Base-by-base conservation (phyloP, 192 early-diverging fungal species). In the Haplosporangium gracile region DNA sequence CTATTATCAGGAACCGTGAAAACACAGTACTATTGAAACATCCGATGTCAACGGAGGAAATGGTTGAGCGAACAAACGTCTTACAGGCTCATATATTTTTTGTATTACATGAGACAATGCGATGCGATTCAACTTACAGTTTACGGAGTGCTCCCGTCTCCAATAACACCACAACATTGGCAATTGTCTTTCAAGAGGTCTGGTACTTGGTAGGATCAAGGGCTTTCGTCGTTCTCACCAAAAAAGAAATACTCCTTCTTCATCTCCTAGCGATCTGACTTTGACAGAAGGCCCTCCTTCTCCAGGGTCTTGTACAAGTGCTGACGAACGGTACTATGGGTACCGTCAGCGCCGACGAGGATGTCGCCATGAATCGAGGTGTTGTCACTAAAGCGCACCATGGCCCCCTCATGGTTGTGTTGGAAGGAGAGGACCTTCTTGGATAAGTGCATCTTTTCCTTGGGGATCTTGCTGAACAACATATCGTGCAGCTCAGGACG, bases 291-390 rank as follows among this genome's bases (percentile, higher is more conserved):
- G n/a, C 51, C 51, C 3, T 65, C 24, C n/a, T 39, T 36, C 24
- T n/a, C 51, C 2, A 49, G 26, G 9, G 51, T n/a, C 34, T 39
- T 49, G 38, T 74, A 81, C 10, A 81, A 20, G 32, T 26, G n/a
- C 47, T 75, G 24, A 0, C 79, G 79, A 32, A 81, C 63, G 1
- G 15, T n/a, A 2, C 53, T 73, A 34, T 74, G 63, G 15, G 72
- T 72, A 0, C 65, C 79, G 45, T 80, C 79, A 24, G 79, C 79
- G 0, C 72, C 79, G 2, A 80, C 79, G 20, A 80, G 79, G 5
- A 80, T 68, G 22, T 80, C 79, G 8, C 79, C 72, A 4, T 40
- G 45, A 9, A 10, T 1, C 24, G 63, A 53, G 5, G 71, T 53
- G n/a, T 40, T 40, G 32, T 80, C 79, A 2, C 26, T 34, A 40